phyloP scores from a whole-genome alignment of 2,329 filamentous ascomycete species.

The Aspergillus texensis region DNA sequence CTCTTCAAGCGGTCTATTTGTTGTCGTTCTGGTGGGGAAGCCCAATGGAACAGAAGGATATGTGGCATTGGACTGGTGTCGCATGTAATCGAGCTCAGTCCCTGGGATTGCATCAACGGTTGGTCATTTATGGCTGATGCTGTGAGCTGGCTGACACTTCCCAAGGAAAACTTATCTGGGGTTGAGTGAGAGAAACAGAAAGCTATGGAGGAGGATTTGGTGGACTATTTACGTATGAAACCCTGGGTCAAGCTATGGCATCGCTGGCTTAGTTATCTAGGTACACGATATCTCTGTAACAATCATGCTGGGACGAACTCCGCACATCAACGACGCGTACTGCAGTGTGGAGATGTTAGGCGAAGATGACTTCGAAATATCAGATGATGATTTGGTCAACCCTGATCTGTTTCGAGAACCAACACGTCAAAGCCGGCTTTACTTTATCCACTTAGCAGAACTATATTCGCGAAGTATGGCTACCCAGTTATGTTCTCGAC shows the following conservation, averaged over 20 bases:
- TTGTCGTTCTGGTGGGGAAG: slow-evolving; percentile 13
- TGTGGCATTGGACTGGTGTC: slow-evolving; percentile 13
- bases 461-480: background rate
- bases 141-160: background rate
- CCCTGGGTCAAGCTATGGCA: background rate
- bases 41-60: slow-evolving; percentile 14
- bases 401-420: background rate
- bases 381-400: background rate
- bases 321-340: slow-evolving; percentile 14
- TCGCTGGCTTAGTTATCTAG: background rate
- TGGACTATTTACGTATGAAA: background rate
- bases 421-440: background rate
- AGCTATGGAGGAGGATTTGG: background rate
- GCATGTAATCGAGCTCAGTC: slow-evolving; percentile 10
- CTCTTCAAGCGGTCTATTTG: slow-evolving; percentile 6
- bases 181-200: background rate
- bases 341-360: slow-evolving; percentile 1
- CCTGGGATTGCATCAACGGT: slow-evolving; percentile 6
- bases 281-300: slow-evolving; percentile 10
- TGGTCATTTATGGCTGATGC: background rate
- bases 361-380: slow-evolving; percentile 8
- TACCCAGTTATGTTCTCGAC: background rate
- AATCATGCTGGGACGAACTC: slow-evolving; percentile 6
- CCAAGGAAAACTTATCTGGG: background rate
- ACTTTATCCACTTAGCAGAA: background rate